Percentiles rank a stretch among this genome's conserved stretches.
These are phyloP conservation scores for Pseudotsuga menziesii DNA, from an alignment of 75 land plant genomes.

Conservation along the genomic window DNA sequence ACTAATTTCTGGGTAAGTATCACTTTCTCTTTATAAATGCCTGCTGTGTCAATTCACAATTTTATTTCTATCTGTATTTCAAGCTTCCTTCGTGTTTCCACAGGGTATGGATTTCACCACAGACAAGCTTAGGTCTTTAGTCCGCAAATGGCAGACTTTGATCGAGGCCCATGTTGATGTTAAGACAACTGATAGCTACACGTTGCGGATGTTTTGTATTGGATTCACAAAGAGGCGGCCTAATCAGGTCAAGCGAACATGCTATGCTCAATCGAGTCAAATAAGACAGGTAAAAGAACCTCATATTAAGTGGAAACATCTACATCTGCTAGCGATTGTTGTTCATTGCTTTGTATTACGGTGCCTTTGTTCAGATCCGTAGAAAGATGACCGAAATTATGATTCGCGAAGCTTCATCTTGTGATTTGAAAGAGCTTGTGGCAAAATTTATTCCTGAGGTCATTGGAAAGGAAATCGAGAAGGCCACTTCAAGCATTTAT, in stretches of 20 bases:
- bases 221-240: slow-evolving; percentile 59
- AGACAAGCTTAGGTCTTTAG: slow-evolving; percentile 56
- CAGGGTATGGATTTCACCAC: slow-evolving; percentile 69
- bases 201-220: slow-evolving; percentile 57
- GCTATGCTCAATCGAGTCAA: slow-evolving; percentile 55
- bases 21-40: background rate
- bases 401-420: slow-evolving; percentile 41
- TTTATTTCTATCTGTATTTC: background rate
- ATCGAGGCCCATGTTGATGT: slow-evolving; percentile 56
- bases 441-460: slow-evolving; percentile 51
- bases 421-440: slow-evolving; percentile 56
- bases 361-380: slow-evolving; percentile 23
- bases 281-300: slow-evolving; percentile 39
- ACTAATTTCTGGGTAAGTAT: slow-evolving; percentile 52
- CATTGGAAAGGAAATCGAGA: slow-evolving; percentile 55
- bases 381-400: slow-evolving; percentile 55
- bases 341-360: background rate
- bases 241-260: slow-evolving; percentile 54
- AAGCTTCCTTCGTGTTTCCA: background rate
- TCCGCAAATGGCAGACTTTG: slow-evolving; percentile 48
- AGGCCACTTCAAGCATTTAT: slow-evolving; percentile 42
- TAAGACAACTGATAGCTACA: slow-evolving; percentile 58
- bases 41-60: background rate
- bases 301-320: background rate
- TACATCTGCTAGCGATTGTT: background rate